Conservation (phyloP, 148 eudicot species). For the Chenopodium suecicum region DNA sequence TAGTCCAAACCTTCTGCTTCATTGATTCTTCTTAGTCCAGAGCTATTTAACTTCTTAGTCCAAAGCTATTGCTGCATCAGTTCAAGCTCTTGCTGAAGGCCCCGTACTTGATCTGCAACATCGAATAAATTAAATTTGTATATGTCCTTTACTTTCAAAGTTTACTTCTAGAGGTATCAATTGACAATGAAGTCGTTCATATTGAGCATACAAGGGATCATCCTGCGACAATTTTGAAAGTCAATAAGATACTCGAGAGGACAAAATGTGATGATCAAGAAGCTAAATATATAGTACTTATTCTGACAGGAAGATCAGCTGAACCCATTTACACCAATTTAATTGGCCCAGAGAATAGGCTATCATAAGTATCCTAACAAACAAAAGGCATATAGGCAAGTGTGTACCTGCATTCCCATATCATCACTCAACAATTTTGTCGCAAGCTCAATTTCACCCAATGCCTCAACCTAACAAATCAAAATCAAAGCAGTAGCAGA, state of each 20-base stretch:
- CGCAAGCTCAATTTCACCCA: constrained; percentile 92
- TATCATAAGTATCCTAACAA: not conserved
- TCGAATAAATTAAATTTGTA: too few relatives aligned
- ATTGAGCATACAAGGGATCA: constrained; percentile 82
- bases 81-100: too few relatives aligned
- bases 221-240: constrained; percentile 36
- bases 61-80: too few relatives aligned
- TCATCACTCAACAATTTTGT: constrained; percentile 73
- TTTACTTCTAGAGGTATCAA: constrained; percentile 55
- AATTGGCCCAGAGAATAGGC: too few relatives aligned
- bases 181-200: constrained; percentile 74
- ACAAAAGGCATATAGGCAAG: not conserved
- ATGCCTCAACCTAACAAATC: constrained; percentile 81
- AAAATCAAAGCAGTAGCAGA: constrained; percentile 13
- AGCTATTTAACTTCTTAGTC: too few relatives aligned
- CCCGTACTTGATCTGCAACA: too few relatives aligned
- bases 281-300: too few relatives aligned
- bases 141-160: too few relatives aligned
- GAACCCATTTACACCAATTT: not conserved
- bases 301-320: not conserved
- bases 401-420: constrained; percentile 34
- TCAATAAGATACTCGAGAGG: constrained; percentile 4
- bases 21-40: too few relatives aligned
- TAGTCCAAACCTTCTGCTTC: too few relatives aligned
- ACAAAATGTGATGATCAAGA: not conserved